Conservation (phyloP, 1,139 yeast genomes). For the Sugiyamaella xylanicola region DNA sequence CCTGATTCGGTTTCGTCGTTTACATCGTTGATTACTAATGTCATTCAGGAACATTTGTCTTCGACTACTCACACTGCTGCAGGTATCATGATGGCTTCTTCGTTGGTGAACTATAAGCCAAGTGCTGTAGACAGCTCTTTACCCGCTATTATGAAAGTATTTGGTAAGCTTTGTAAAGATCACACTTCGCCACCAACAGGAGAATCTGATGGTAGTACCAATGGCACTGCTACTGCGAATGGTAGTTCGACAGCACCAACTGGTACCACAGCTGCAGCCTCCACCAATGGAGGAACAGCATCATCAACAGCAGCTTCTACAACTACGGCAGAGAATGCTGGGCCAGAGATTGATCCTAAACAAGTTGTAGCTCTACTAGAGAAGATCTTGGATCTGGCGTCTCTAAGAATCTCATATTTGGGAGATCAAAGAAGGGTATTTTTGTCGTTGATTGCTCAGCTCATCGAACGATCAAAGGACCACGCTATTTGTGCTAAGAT, state of each 20-base stretch:
- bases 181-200: conserved; percentile 51
- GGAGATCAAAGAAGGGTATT: conserved; percentile 95
- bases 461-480: conserved; percentile 87
- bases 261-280: conserved; percentile 19
- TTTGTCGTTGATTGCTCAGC: conserved; percentile 79
- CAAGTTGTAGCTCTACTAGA: conserved; percentile 77
- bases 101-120: conserved; percentile 74
- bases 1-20: conserved; percentile 63
- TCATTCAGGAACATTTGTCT: conserved; percentile 81
- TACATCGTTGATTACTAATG: conserved; percentile 59
- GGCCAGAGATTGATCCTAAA: conserved; percentile 37
- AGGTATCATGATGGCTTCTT: conserved; percentile 85
- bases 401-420: conserved; percentile 75
- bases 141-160: conserved; percentile 79
- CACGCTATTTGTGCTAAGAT: conserved; percentile 73
- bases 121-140: conserved; percentile 71
- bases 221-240: conserved; percentile 21
- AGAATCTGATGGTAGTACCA: conserved; percentile 18
- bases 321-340: conserved; percentile 17
- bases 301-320: conserved; percentile 8
- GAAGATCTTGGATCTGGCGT: conserved; percentile 73
- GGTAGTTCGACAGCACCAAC: too few species aligned
- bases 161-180: conserved; percentile 86
- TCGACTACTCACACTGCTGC: conserved; percentile 86
- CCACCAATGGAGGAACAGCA: conserved; percentile 3